Conservation (phyloP, 257 asterid genomes). For the Nicotiana undulata region DNA sequence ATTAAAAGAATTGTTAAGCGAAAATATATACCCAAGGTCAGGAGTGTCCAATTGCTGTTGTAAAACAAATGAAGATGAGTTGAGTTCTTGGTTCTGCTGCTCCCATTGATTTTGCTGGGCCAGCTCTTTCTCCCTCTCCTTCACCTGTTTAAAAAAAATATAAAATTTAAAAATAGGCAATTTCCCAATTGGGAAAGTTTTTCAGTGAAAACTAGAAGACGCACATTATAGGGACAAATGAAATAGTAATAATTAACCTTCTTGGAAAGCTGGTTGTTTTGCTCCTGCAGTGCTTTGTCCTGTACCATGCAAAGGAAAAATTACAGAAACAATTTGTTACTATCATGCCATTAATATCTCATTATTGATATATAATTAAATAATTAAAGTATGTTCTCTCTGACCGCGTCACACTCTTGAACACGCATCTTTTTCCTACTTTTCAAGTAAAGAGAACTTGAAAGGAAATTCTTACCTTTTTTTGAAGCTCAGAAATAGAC, state of each 20-base stretch:
- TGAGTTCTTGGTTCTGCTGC: constrained; percentile 33
- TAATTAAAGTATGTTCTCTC: too few relatives aligned
- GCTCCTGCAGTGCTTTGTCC: constrained; percentile 74
- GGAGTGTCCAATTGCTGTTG: constrained; percentile 28
- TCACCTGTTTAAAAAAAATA: constrained; percentile 25
- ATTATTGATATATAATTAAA: not conserved
- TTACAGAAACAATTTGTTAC: not conserved
- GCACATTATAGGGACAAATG: not conserved
- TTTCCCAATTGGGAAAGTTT: not conserved
- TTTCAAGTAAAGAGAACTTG: not conserved
- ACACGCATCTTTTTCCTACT: not conserved
- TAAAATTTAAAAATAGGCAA: not conserved
- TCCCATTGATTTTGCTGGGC: constrained; percentile 27
- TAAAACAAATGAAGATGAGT: constrained; percentile 29
- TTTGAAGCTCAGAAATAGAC: constrained; percentile 30
- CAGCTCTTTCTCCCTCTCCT: constrained; percentile 49
- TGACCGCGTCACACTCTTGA: not conserved
- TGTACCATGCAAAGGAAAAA: constrained; percentile 12
- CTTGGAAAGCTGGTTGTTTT: constrained; percentile 60
- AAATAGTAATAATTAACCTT: constrained; percentile 35
- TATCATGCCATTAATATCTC: not conserved
- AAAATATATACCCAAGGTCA: constrained; percentile 32
- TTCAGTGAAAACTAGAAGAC: not conserved
- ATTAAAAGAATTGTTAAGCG: not conserved
- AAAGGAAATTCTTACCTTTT: constrained; percentile 33